Conservation (phyloP, 306 rosid species). For the Dryas alaskensis region DNA sequence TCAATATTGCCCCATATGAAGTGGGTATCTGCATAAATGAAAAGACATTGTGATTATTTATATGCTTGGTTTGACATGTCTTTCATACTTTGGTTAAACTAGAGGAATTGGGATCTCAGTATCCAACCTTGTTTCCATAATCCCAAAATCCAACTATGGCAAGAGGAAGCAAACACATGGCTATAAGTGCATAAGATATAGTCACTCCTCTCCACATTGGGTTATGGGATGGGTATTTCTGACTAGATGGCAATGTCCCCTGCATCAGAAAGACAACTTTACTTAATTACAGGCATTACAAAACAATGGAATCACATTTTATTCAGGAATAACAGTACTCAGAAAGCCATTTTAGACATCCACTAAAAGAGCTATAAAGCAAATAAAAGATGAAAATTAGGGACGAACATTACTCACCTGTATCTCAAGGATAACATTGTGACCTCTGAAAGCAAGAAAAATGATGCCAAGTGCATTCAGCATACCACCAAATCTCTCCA, state of each 20-base stretch:
- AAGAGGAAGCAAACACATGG: constrained; percentile 51
- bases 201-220: constrained; percentile 55
- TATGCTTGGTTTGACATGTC: neutral
- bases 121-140: constrained; percentile 55
- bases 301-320: neutral
- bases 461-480: constrained; percentile 60
- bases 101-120: neutral
- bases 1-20: neutral
- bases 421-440: constrained; percentile 72
- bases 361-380: too few species aligned
- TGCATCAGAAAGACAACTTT: constrained; percentile 21
- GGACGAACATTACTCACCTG: constrained; percentile 38
- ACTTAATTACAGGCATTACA: neutral
- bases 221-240: constrained; percentile 28
- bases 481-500: constrained; percentile 24
- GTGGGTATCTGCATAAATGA: neutral
- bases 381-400: neutral
- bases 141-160: constrained; percentile 68
- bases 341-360: too few species aligned
- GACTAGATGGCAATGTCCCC: constrained; percentile 68
- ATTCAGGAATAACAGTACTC: too few species aligned
- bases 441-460: constrained; percentile 58
- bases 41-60: neutral
- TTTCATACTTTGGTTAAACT: neutral
- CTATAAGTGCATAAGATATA: constrained; percentile 42